Percentiles rank a stretch among this genome's conserved stretches.
These are phyloP conservation scores for Hydnomerulius pinastri DNA, from an alignment of 768 basidiomycete genomes.

Conservation along the genomic window DNA sequence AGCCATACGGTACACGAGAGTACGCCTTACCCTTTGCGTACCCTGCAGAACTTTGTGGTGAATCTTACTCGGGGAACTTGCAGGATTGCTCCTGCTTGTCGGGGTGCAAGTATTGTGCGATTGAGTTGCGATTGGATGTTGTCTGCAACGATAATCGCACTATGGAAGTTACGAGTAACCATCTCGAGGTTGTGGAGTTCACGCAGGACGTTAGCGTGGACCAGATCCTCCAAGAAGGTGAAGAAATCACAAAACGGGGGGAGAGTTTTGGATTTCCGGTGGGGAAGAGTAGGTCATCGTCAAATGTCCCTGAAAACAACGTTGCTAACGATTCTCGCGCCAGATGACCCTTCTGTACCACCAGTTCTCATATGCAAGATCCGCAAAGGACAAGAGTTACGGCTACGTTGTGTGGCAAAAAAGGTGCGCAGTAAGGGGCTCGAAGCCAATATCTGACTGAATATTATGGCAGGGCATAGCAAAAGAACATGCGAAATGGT, in stretches of 20 bases:
- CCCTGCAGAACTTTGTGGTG: not conserved
- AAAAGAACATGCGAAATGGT: constrained; percentile 99
- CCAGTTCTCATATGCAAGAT: constrained; percentile 91
- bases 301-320: not conserved
- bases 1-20: constrained; percentile 78
- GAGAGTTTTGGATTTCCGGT: constrained; percentile 81
- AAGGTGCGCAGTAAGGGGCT: constrained; percentile 58
- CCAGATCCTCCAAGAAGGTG: constrained; percentile 45
- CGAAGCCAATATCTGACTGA: not conserved
- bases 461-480: constrained; percentile 76
- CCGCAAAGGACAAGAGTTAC: constrained; percentile 91
- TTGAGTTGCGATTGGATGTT: constrained; percentile 78
- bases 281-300: constrained; percentile 71
- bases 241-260: constrained; percentile 73
- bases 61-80: constrained; percentile 4
- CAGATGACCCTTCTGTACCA: constrained; percentile 59
- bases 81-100: constrained; percentile 92
- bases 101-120: constrained; percentile 84
- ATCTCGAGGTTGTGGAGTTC: constrained; percentile 65
- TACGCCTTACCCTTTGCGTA: constrained; percentile 33
- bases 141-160: constrained; percentile 70
- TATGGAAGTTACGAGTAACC: constrained; percentile 84
- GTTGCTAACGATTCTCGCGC: constrained; percentile 6
- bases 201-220: constrained; percentile 40
- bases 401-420: constrained; percentile 83